These are phyloP conservation scores for Syzygium aromaticum DNA, from an alignment of 345 rosid species.

Conservation along the genomic window DNA sequence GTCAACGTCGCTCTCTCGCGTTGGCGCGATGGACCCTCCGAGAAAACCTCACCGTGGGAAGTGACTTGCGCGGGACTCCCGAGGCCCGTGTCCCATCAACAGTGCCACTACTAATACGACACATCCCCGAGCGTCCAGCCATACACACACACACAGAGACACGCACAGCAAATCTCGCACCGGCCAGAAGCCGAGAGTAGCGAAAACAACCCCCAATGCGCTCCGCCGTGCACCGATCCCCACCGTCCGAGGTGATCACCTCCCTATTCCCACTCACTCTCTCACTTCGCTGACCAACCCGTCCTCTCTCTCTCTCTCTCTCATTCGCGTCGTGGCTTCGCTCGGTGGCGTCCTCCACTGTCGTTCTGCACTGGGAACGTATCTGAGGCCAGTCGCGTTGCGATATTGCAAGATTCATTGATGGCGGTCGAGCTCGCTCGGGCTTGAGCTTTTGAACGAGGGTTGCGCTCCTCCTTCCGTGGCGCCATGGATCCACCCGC, in stretches of 20 bases:
- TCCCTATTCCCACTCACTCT: background rate
- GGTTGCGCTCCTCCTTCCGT: background rate
- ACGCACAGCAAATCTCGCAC: background rate
- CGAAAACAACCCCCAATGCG: background rate
- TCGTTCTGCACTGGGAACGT: background rate
- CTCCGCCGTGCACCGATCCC: background rate
- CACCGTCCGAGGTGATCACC: background rate
- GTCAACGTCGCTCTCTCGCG: background rate
- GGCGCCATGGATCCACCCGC: constrained; percentile 58
- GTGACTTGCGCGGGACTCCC: constrained; percentile 38
- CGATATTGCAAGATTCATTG: background rate
- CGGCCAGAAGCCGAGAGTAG: background rate
- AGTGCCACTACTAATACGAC: background rate
- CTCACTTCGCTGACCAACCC: background rate
- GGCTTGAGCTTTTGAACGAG: background rate
- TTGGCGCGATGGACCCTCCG: constrained; percentile 11
- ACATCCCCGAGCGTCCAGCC: background rate
- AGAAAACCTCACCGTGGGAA: constrained; percentile 23
- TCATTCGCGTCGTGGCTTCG: background rate
- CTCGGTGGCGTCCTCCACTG: background rate
- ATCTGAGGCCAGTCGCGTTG: background rate
- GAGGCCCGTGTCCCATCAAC: constrained; percentile 15
- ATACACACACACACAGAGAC: background rate
- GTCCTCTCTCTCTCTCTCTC: background rate
- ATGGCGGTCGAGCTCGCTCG: background rate